These are phyloP conservation scores for Sphaerulina musiva DNA, from an alignment of 2,329 filamentous ascomycete genomes.

Conservation along the genomic window DNA sequence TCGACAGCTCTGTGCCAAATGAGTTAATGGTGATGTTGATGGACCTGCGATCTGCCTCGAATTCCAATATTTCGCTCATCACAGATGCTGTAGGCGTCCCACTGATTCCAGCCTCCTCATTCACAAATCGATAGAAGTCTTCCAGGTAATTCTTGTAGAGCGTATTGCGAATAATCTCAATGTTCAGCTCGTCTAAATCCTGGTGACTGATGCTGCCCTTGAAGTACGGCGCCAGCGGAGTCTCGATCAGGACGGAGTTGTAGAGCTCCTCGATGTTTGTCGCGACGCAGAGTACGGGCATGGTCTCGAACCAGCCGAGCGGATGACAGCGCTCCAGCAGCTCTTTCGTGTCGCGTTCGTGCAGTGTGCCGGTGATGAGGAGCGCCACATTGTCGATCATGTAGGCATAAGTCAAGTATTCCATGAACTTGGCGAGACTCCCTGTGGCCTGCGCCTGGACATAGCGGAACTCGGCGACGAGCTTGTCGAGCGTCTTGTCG, in stretches of 20 bases:
- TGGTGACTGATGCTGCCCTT: constrained; percentile 94
- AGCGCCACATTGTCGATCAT: constrained; percentile 99
- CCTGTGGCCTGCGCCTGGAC: constrained; percentile 89
- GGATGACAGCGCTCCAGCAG: constrained; percentile 93
- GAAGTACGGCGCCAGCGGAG: constrained; percentile 91
- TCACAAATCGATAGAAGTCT: constrained; percentile 93
- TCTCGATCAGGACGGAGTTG: constrained; percentile 96
- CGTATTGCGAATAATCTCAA: constrained; percentile 97
- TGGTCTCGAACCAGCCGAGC: constrained; percentile 96
- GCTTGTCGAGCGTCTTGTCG: constrained; percentile 92
- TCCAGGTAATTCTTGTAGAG: constrained; percentile 99
- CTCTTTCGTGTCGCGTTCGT: constrained; percentile 94
- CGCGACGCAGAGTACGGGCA: constrained; percentile 94
- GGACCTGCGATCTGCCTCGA: constrained; percentile 89
- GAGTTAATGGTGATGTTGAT: constrained; percentile 99
- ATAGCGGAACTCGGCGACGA: constrained; percentile 95
- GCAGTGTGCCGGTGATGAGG: constrained; percentile 92
- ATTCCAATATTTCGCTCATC: constrained; percentile 93
- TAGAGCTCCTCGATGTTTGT: constrained; percentile 99
- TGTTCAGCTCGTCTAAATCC: constrained; percentile 96
- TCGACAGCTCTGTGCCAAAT: constrained; percentile 91
- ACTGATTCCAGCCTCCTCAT: constrained; percentile 75
- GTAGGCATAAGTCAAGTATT: constrained; percentile 97
- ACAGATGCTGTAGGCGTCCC: constrained; percentile 87
- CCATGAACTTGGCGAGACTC: constrained; percentile 88